phyloP scores from a whole-genome alignment of 2,329 filamentous ascomycete species.

The Microdochium nivale region DNA sequence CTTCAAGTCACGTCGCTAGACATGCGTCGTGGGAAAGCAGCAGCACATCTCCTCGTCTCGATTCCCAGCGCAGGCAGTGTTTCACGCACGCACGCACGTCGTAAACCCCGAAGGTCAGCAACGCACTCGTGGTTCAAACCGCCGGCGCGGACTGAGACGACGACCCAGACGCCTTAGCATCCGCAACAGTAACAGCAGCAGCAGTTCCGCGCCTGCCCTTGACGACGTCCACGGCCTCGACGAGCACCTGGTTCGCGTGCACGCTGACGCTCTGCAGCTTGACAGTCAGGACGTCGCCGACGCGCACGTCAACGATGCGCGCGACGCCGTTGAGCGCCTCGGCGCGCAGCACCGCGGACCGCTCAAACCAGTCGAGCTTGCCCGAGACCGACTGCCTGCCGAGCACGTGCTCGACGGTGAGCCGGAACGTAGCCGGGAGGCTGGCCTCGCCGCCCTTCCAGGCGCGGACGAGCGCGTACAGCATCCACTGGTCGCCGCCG shows the following conservation, averaged over 20 bases:
- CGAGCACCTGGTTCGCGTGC: conserved; percentile 32
- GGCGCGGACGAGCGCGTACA: conserved; percentile 51
- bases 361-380: conserved; percentile 41
- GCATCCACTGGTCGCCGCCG: conserved; percentile 43
- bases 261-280: conserved; percentile 46
- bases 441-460: conserved; percentile 44
- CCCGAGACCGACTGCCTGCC: conserved; percentile 25
- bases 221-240: conserved; percentile 35
- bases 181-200: not conserved
- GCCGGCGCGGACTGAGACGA: not conserved
- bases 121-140: too few relatives aligned
- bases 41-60: too few relatives aligned
- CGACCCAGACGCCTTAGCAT: not conserved
- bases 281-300: conserved; percentile 48
- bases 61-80: too few relatives aligned
- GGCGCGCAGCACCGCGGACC: conserved; percentile 30
- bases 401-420: conserved; percentile 33
- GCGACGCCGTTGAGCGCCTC: conserved; percentile 26
- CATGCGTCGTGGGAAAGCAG: too few relatives aligned
- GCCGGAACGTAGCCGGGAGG: conserved; percentile 38
- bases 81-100: too few relatives aligned
- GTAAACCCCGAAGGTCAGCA: too few relatives aligned
- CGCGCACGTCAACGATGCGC: conserved; percentile 31
- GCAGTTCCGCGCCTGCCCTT: not conserved
- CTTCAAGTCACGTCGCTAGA: too few relatives aligned